Conservation (phyloP, 176 grass and related monocot genomes). For the Canna indica region DNA sequence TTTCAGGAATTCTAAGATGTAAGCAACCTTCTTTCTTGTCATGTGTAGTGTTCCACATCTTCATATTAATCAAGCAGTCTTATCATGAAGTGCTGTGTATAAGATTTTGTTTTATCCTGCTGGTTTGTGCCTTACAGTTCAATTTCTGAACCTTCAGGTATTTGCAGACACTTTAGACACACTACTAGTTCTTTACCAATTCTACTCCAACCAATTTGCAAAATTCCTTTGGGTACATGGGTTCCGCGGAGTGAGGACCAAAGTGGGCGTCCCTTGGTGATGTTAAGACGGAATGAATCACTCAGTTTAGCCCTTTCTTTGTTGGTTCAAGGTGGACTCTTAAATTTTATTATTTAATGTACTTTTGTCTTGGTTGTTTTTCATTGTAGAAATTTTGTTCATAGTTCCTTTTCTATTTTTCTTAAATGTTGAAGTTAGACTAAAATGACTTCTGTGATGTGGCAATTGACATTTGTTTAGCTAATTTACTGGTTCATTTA, state of each 20-base stretch:
- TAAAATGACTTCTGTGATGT: too few relatives aligned
- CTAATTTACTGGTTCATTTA: too few relatives aligned
- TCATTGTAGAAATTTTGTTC: conserved; percentile 14
- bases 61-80: not conserved
- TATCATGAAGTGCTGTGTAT: conserved; percentile 9
- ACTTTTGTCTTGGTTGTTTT: conserved; percentile 10
- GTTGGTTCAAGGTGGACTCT: conserved; percentile 76
- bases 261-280: conserved; percentile 54
- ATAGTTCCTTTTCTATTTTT: not conserved
- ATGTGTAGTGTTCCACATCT: not conserved
- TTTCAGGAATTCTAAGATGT: conserved; percentile 98
- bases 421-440: too few relatives aligned
- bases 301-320: conserved; percentile 76
- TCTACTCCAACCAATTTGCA: conserved; percentile 66
- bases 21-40: conserved; percentile 11
- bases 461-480: too few relatives aligned
- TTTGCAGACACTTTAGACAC: conserved; percentile 92
- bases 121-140: not conserved
- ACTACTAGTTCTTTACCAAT: conserved; percentile 76
- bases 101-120: conserved; percentile 1
- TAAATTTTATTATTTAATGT: too few relatives aligned
- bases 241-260: conserved; percentile 78
- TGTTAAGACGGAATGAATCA: conserved; percentile 51
- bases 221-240: conserved; percentile 88
- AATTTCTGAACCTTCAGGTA: conserved; percentile 49